phyloP scores from a whole-genome alignment of 2,329 filamentous ascomycete species.

The Talaromyces sp. region DNA sequence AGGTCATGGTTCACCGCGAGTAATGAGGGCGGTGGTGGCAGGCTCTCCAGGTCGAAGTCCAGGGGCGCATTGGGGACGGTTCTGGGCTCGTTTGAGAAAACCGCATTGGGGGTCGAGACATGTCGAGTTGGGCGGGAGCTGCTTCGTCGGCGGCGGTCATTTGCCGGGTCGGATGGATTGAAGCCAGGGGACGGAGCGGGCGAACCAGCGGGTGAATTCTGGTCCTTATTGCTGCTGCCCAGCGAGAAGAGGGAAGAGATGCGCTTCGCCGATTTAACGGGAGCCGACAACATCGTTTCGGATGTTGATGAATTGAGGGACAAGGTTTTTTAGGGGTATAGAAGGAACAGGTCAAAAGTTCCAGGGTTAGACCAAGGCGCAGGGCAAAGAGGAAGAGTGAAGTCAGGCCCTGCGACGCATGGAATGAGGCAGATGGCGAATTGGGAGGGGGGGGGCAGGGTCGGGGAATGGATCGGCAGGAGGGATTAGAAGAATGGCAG shows the following conservation, averaged over 20 bases:
- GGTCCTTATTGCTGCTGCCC: slow-evolving; percentile 41
- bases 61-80: slow-evolving; percentile 32
- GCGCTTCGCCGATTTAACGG: slow-evolving; percentile 47
- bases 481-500: slow-evolving; percentile 36
- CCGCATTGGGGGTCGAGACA: slow-evolving; percentile 36
- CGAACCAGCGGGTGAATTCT: slow-evolving; percentile 30
- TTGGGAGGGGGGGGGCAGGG: slow-evolving; percentile 9
- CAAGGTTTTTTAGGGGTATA: slow-evolving; percentile 19
- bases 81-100: slow-evolving; percentile 26
- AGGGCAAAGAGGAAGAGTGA: slow-evolving; percentile 9
- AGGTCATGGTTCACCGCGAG: slow-evolving; percentile 41
- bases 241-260: slow-evolving; percentile 51
- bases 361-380: slow-evolving; percentile 7
- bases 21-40: slow-evolving; percentile 45
- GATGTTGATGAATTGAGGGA: slow-evolving; percentile 10
- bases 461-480: slow-evolving; percentile 42
- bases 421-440: slow-evolving; percentile 15
- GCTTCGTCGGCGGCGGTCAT: slow-evolving; percentile 31
- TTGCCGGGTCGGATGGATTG: slow-evolving; percentile 23
- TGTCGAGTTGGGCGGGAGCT: slow-evolving; percentile 37
- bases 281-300: slow-evolving; percentile 43
- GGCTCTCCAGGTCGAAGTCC: slow-evolving; percentile 33
- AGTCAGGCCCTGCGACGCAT: slow-evolving; percentile 19
- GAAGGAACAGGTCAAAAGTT: slow-evolving; percentile 26
- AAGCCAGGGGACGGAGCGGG: slow-evolving; percentile 20